Base-by-base conservation (phyloP, 23 red algal genomes). In the Chondrus crispus region DNA sequence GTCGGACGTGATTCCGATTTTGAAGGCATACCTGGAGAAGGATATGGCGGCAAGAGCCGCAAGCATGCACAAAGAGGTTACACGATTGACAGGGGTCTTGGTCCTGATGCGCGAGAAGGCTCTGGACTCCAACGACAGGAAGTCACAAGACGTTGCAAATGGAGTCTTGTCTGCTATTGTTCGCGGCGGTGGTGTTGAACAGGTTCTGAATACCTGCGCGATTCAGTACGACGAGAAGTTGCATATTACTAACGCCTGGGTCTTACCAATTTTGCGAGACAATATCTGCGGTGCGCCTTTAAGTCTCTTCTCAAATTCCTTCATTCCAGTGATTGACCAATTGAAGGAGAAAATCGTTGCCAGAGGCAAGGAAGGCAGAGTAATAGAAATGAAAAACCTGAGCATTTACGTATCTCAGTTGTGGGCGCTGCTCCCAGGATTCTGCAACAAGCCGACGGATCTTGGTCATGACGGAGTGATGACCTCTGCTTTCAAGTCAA, bases 311-410 rank as follows among this genome's bases (percentile, higher is more conserved):
- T 38, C 22, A 9, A 20, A 10, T 16, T 48, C 29, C 29, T 74
- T 87, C 55, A 26, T 85, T 14, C 92, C 92, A 26, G 39, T 94
- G 36, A 73, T 83, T 19, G 51, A 74, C 11, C 78, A 79, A 51
- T 80, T 94, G 18, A 43, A 63, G 32, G 68, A 42, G 38, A 51
- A 42, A 10, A n/a, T 87, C 49, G 44, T 5, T 1, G 28, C 24
- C 11, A 68, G 58, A 48, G 46, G 32, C 20, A 87, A 87, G 32
- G 68, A 81, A 80, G 82, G 74, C 36, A 82, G 92, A 18, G 82
- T 71, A n/a, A 44, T 94, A 26, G 92, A 94, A 63, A 71, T 69
- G 2, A 94, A 94, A 49, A 94, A 94, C 48, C 69, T 87, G 46
- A 37, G 62, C 47, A 88, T 66, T 33, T 87, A 87, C 50, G 44